Base-by-base conservation (phyloP, 768 basidiomycete genomes). In the Russula earlei region DNA sequence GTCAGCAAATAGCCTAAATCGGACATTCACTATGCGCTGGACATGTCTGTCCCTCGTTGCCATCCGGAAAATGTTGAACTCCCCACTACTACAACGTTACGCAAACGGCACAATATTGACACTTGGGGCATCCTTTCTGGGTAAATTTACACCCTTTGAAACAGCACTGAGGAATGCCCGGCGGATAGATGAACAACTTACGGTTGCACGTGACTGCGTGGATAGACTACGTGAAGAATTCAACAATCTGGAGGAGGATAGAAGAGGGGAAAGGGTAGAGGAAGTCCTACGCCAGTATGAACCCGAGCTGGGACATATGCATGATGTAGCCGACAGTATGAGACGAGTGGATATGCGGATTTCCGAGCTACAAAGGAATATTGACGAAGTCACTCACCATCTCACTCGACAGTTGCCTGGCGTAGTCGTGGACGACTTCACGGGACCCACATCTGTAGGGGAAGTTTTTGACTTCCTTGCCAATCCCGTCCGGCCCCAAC, bases 21-120 rank as follows among this genome's bases (percentile, higher is more conserved):
- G 34, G 22, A 45, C 51, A n/a, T 62, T 62, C 19, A 37, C 49
- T 0, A 46, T n/a, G 20, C 52, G 53, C 5, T 61, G 60, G 60
- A 61, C 49, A 31, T 55, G 56, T 43, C 57, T 61, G 33, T 45
- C 60, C 2, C 41, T 58, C 24, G 33, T 61, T 31, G 46, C 49
- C 42, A 55, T 36, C 11, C 49, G 46, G 19, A 31, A 54, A 38
- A 40, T 52, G 53, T 37, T 58, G 5, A 24, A 36, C 6, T 14
- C 15, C 2, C 2, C 11, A 15, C 24, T 41, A 14, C 25, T 40
- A n/a, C 10, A 24, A 34, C 2, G 20, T 14, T 41, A 11, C 36
- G 60, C 49, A 29, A 10, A 7, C 1, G 29, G 12, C 1, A 20
- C 20, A 6, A 24, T 55, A 0, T 17, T 14, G 9, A 41, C 12